phyloP scores from a whole-genome alignment of 805 yeast genomes.

The Brettanomyces sp. region DNA sequence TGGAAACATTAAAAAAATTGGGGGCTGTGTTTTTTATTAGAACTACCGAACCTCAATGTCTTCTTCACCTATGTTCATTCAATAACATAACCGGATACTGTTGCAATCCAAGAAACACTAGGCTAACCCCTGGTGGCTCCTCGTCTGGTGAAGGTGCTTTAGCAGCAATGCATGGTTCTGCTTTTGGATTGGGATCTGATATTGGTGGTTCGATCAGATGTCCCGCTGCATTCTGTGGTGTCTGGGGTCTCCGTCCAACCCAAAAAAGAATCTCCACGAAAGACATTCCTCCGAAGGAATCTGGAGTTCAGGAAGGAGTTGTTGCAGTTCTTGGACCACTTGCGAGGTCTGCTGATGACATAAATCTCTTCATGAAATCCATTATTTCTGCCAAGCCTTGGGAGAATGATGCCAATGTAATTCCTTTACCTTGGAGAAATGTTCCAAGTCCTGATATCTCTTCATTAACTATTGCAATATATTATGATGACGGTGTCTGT shows the following conservation, averaged over 20 bases:
- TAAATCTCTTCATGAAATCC: conserved; percentile 37
- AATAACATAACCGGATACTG: conserved; percentile 44
- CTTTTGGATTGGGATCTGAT: conserved; percentile 35
- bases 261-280: conserved; percentile 34
- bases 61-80: conserved; percentile 45
- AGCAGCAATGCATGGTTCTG: conserved; percentile 36
- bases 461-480: conserved; percentile 25
- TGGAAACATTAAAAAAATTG: conserved; percentile 33
- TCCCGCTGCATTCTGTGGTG: conserved; percentile 44
- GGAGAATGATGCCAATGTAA: conserved; percentile 37
- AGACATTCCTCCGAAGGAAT: conserved; percentile 27
- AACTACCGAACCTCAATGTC: conserved; percentile 45
- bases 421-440: conserved; percentile 42
- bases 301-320: conserved; percentile 38
- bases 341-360: conserved; percentile 36
- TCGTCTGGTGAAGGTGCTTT: conserved; percentile 45
- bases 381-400: conserved; percentile 41
- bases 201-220: conserved; percentile 46
- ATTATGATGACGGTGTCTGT: conserved; percentile 37
- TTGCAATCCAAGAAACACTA: conserved; percentile 36
- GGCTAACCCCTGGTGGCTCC: conserved; percentile 42
- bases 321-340: conserved; percentile 34
- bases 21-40: conserved; percentile 48
- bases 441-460: conserved; percentile 25
- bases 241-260: conserved; percentile 39